phyloP scores from a whole-genome alignment of 495 filamentous ascomycete species.

The Tuber magnatum region DNA sequence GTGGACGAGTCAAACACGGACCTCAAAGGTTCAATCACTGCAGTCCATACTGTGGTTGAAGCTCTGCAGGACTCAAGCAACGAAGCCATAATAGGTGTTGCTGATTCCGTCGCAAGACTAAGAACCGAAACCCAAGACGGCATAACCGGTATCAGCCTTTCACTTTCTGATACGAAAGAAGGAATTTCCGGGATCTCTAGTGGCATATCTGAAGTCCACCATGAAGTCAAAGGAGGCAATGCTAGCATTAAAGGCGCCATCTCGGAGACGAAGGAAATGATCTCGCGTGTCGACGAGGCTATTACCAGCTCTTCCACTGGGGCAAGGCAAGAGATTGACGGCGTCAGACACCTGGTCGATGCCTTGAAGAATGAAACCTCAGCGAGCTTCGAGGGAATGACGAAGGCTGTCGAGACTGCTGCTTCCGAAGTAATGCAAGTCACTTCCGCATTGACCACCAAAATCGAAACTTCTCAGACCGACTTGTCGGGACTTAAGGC shows the following conservation, averaged over 20 bases:
- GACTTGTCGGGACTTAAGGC: slow-evolving; percentile 19
- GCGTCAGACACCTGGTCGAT: slow-evolving; percentile 73
- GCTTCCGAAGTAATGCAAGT: slow-evolving; percentile 45
- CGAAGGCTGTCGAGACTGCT: slow-evolving; percentile 70
- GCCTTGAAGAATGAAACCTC: slow-evolving; percentile 67
- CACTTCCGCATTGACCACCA: slow-evolving; percentile 37
- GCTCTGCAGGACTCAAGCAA: slow-evolving; percentile 20
- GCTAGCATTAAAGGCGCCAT: slow-evolving; percentile 24
- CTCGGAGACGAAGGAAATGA: slow-evolving; percentile 34
- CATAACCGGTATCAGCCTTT: slow-evolving; percentile 16
- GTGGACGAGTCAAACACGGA: slow-evolving; percentile 21
- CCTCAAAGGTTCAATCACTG: slow-evolving; percentile 23
- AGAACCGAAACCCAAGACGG: slow-evolving; percentile 30
- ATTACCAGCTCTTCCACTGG: slow-evolving; percentile 38
- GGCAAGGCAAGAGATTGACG: slow-evolving; percentile 52
- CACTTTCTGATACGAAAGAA: slow-evolving; percentile 35
- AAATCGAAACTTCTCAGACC: slow-evolving; percentile 35
- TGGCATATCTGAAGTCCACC: slow-evolving; percentile 26
- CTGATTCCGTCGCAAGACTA: slow-evolving; percentile 22
- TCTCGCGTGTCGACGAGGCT: slow-evolving; percentile 42
- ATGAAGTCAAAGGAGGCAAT: slow-evolving; percentile 28
- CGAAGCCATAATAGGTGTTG: slow-evolving; percentile 25
- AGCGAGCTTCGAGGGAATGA: slow-evolving; percentile 67
- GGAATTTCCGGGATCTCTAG: slow-evolving; percentile 42
- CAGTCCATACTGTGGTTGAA: slow-evolving; percentile 25